Evolutionary conservation across 441 rosid genomes (phyloP).

Genomic region (Manihot esculenta): DNA sequence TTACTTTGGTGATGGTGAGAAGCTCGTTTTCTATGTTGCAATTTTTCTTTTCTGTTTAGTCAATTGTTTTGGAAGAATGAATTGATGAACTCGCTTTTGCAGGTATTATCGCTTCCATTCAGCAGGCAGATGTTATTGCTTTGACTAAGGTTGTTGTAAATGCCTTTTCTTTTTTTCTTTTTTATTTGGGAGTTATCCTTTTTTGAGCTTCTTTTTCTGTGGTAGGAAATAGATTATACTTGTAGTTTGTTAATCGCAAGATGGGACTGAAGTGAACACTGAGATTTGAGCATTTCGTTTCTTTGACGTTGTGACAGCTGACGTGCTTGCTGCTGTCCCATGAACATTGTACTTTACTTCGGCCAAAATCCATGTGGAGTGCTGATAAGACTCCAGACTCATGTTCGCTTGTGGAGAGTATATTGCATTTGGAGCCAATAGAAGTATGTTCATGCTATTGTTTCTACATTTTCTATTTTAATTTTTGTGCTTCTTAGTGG

Average conservation of each 20-base stretch:
- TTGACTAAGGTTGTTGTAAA: slow-evolving; percentile 51
- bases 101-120: slow-evolving; percentile 54
- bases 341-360: slow-evolving; percentile 58
- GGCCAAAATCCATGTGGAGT: slow-evolving; percentile 86
- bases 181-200: too few relatives aligned
- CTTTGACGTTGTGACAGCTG: slow-evolving; percentile 44
- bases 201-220: too few relatives aligned
- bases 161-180: too few relatives aligned
- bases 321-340: slow-evolving; percentile 77
- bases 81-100: slow-evolving; percentile 22
- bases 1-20: slow-evolving; percentile 85
- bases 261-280: too few relatives aligned
- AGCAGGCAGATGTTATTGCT: slow-evolving; percentile 72
- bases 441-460: slow-evolving; percentile 46
- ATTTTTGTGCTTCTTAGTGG: too few relatives aligned
- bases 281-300: background rate
- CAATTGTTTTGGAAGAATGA: background rate
- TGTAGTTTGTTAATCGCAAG: too few relatives aligned
- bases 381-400: slow-evolving; percentile 60
- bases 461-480: background rate
- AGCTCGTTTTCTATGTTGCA: background rate
- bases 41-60: background rate
- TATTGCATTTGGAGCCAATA: slow-evolving; percentile 82
- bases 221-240: too few relatives aligned
- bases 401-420: slow-evolving; percentile 68